A percentile compares a stretch with the other conserved stretches of the same genome.
phyloP scores from a whole-genome alignment of 306 rosid species.

The Acacia melanoxylon region DNA sequence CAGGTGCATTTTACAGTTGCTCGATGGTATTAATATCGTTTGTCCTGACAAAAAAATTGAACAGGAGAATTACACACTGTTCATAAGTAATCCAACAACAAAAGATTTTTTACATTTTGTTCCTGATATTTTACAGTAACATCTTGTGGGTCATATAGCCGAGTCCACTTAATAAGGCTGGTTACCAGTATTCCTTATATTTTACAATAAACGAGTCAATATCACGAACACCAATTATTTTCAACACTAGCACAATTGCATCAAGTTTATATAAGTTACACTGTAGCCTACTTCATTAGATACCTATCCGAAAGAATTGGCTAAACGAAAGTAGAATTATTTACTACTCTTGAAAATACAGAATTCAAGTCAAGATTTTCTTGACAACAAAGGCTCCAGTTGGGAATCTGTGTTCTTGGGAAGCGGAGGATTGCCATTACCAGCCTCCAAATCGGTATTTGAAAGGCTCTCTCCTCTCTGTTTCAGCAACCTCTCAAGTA shows the following conservation, averaged over 20 bases:
- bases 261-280: not conserved
- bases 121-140: slow-evolving; percentile 15
- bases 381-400: slow-evolving; percentile 72
- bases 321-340: slow-evolving; percentile 23
- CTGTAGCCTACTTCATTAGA: slow-evolving; percentile 22
- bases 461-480: slow-evolving; percentile 54
- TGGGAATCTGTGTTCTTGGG: slow-evolving; percentile 48
- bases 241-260: slow-evolving; percentile 4
- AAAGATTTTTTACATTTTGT: not conserved
- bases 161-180: not conserved
- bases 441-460: slow-evolving; percentile 59
- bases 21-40: not conserved
- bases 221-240: slow-evolving; percentile 13
- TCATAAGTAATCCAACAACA: not conserved
- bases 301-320: slow-evolving; percentile 32
- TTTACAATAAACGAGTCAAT: slow-evolving; percentile 11
- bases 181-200: too few relatives aligned
- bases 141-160: not conserved
- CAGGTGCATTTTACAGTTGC: not conserved
- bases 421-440: slow-evolving; percentile 43
- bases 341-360: slow-evolving; percentile 4
- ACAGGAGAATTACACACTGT: not conserved
- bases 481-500: slow-evolving; percentile 42
- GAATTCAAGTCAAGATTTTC: slow-evolving; percentile 49
- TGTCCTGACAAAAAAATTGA: not conserved